A percentile compares a stretch with the other conserved stretches of the same genome.
Conservation (phyloP, 257 asterid species). For the Solanum clarkiae region DNA sequence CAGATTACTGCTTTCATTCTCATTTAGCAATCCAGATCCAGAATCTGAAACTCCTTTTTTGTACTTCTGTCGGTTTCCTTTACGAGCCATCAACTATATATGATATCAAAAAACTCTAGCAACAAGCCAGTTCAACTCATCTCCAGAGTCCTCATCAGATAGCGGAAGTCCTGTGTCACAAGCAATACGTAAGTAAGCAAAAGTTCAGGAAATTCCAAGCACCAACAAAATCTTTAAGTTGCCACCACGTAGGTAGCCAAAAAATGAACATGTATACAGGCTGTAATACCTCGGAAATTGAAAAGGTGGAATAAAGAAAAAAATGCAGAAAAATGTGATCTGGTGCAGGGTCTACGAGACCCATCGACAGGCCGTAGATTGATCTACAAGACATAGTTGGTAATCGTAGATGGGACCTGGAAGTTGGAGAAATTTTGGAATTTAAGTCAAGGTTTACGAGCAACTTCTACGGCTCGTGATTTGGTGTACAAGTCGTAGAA, state of each 20-base stretch:
- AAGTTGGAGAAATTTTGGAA: too few relatives aligned
- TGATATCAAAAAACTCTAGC: neutral
- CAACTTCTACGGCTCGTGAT: too few relatives aligned
- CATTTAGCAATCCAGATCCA: slow-evolving; percentile 25
- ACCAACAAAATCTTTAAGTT: neutral
- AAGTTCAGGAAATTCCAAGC: neutral
- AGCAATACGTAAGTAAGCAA: neutral
- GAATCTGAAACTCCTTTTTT: slow-evolving; percentile 33
- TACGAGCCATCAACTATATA: slow-evolving; percentile 40
- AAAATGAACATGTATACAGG: neutral
- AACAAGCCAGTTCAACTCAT: slow-evolving; percentile 10
- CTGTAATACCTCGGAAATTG: too few relatives aligned
- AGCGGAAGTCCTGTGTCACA: neutral
- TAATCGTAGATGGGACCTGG: too few relatives aligned
- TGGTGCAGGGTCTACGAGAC: too few relatives aligned
- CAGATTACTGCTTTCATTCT: slow-evolving; percentile 18
- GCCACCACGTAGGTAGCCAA: neutral
- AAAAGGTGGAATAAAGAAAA: too few relatives aligned
- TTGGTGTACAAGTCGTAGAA: too few relatives aligned
- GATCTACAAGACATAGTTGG: too few relatives aligned
- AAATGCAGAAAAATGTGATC: too few relatives aligned
- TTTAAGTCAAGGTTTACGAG: too few relatives aligned
- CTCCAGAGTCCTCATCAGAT: neutral
- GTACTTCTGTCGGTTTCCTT: slow-evolving; percentile 42
- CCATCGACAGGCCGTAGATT: too few relatives aligned